phyloP scores from a whole-genome alignment of 176 grass and related monocot species.

The Puccinellia tenuiflora region DNA sequence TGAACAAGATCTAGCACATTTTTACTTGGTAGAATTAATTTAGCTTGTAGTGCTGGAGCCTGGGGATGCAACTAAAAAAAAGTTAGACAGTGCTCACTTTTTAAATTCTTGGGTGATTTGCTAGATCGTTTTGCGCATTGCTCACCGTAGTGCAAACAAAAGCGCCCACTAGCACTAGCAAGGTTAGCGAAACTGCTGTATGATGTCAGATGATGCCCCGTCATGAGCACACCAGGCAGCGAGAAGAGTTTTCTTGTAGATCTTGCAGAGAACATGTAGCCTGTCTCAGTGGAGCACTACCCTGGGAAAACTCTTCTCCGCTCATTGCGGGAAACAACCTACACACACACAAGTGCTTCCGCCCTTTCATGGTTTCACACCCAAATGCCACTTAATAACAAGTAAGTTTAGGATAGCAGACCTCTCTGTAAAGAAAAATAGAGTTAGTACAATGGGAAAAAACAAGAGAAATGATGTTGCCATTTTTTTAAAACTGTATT shows the following conservation, averaged over 20 bases:
- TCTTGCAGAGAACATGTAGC: slow-evolving; percentile 24
- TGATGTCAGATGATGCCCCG: slow-evolving; percentile 19
- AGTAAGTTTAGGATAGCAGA: neutral
- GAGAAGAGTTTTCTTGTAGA: neutral
- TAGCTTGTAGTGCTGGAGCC: neutral
- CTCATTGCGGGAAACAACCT: slow-evolving; percentile 36
- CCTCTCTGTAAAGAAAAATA: neutral
- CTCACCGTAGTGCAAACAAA: neutral
- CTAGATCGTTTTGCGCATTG: neutral
- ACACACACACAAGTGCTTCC: neutral
- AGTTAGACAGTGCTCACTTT: neutral
- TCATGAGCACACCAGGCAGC: neutral
- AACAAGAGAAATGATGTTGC: neutral
- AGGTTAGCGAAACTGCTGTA: neutral
- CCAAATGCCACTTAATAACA: neutral
- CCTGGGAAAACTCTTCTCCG: slow-evolving; percentile 14
- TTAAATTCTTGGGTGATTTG: neutral
- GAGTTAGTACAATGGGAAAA: neutral
- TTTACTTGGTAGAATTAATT: neutral
- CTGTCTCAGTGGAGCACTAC: slow-evolving; percentile 34
- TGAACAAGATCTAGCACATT: neutral
- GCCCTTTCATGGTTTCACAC: neutral
- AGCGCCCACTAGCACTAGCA: neutral
- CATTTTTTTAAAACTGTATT: neutral
- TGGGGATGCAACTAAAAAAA: neutral